Conservation (phyloP, 768 basidiomycete species). For the Boletus rubroflammeus region DNA sequence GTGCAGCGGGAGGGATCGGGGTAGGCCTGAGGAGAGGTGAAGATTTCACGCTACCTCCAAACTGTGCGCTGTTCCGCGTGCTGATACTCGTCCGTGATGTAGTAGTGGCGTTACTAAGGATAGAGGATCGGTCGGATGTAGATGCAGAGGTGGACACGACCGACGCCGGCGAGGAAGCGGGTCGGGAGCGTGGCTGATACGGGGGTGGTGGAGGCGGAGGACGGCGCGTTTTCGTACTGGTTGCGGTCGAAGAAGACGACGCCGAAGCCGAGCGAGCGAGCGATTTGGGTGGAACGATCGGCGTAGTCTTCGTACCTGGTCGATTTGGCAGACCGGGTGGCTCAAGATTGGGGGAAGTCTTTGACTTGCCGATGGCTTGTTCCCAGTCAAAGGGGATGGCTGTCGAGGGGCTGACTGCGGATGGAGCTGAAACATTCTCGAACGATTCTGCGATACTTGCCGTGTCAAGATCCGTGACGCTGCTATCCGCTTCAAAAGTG, state of each 20-base stretch:
- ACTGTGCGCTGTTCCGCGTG: conserved; percentile 29
- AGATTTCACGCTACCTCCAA: conserved; percentile 11
- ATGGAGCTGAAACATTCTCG: conserved; percentile 60
- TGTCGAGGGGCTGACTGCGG: conserved; percentile 50
- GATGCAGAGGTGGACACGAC: conserved; percentile 38
- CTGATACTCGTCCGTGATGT: conserved; percentile 38
- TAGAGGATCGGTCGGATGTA: conserved; percentile 61
- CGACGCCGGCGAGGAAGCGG: conserved; percentile 37
- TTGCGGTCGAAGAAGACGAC: conserved; percentile 35
- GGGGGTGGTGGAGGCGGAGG: conserved; percentile 36
- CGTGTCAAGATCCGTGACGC: conserved; percentile 43
- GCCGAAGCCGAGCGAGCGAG: conserved; percentile 33
- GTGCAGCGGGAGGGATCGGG: conserved; percentile 62
- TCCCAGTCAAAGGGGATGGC: conserved; percentile 51
- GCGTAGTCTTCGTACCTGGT: conserved; percentile 25
- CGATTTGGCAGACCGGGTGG: conserved; percentile 51
- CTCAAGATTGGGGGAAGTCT: conserved; percentile 24
- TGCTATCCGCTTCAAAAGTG: conserved; percentile 41
- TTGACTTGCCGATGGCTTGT: conserved; percentile 36
- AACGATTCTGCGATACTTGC: conserved; percentile 68
- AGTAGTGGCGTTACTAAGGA: conserved; percentile 46
- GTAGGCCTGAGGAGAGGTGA: conserved; percentile 50
- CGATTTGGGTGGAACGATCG: conserved; percentile 27
- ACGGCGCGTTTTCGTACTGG: conserved; percentile 40
- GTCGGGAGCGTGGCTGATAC: conserved; percentile 24